Conservation (phyloP, 192 early-diverging fungal genomes). For the Coemansia aciculifera region DNA sequence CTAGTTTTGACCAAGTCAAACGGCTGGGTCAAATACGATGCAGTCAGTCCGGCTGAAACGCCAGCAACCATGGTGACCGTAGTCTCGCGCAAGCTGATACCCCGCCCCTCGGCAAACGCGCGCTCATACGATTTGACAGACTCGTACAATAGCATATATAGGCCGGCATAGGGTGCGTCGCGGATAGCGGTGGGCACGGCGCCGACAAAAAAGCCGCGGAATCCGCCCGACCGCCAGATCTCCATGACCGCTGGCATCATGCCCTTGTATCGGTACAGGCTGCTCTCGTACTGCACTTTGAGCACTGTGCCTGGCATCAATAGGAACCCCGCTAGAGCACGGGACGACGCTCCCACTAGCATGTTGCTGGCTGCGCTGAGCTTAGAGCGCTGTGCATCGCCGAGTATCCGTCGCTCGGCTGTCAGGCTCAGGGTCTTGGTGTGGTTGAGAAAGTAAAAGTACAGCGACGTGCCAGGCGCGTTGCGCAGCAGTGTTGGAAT, state of each 20-base stretch:
- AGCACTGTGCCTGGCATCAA: constrained; percentile 95
- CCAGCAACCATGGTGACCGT: constrained; percentile 66
- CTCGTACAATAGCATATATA: constrained; percentile 90
- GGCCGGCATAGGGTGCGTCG: constrained; percentile 89
- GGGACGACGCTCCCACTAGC: constrained; percentile 67
- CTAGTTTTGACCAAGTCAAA: constrained; percentile 94
- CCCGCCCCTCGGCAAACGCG: constrained; percentile 21
- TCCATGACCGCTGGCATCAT: constrained; percentile 64
- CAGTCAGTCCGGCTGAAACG: constrained; percentile 66
- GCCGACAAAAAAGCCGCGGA: constrained; percentile 83
- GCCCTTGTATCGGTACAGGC: constrained; percentile 78
- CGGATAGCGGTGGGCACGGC: constrained; percentile 83
- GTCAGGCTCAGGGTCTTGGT: constrained; percentile 26
- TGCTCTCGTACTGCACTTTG: constrained; percentile 91
- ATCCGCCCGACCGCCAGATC: constrained; percentile 70
- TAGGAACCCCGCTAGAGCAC: constrained; percentile 76
- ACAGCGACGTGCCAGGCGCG: constrained; percentile 59
- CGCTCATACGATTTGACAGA: constrained; percentile 62
- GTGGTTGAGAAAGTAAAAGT: constrained; percentile 62
- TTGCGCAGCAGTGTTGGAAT: constrained; percentile 46
- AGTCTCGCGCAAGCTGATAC: constrained; percentile 55
- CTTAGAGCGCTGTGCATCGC: constrained; percentile 21
- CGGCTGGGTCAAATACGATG: constrained; percentile 85
- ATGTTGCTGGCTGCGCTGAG: constrained; percentile 67
- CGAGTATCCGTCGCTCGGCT: constrained; percentile 19